Base-by-base conservation (phyloP, 2,329 filamentous ascomycete species). In the Hirsutella minnesotensis region DNA sequence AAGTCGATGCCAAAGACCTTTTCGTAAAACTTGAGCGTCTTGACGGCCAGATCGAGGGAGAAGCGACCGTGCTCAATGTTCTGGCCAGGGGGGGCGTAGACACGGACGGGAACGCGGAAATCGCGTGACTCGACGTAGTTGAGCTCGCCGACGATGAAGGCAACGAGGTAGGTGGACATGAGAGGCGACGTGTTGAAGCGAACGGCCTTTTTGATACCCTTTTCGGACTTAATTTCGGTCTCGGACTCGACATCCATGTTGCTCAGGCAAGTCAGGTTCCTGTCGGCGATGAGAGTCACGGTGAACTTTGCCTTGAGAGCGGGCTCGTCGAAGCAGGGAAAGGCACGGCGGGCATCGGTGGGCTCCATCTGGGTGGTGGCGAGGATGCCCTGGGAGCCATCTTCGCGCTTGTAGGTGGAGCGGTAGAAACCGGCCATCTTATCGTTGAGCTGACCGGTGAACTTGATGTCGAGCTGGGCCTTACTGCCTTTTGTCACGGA, bases 401-500 rank as follows among this genome's bases (percentile, higher is more conserved):
- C 79, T 39, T 77, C 66, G 47, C 79, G 81, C 70, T 92, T 94
- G 72, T 90, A 96, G 7, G 87, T 94, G 2, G 88, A 95, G 45
- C 90, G 80, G 67, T 96, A 96, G 75, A 96, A 96, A 39, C 90
- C 90, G 39, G 89, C 89, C 87, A 96, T 94, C 66, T 92, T 90
- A 61, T 94, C 86, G 63, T 94, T 95, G 56, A 95, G 68, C 36
- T 72, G 74, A 34, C 88, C 88, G 9, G 77, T 81, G 64, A 94
- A 95, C 37, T 61, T 59, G 45, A 73, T 64, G 30, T 62, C 61
- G 42, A 53, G 77, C 78, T 55, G 80, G 18, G 84, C 86, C 69
- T 88, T 89, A 56, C 76, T 73, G 20, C 85, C 87, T 48, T 83
- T 83, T 19, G 77, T 63, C 47, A 96, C 70, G 38, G 71, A 73